A percentile compares a stretch with the other conserved stretches of the same genome.
These are phyloP conservation scores for Lycium ferocissimum DNA, from an alignment of 257 asterid species.

Conservation along the genomic window DNA sequence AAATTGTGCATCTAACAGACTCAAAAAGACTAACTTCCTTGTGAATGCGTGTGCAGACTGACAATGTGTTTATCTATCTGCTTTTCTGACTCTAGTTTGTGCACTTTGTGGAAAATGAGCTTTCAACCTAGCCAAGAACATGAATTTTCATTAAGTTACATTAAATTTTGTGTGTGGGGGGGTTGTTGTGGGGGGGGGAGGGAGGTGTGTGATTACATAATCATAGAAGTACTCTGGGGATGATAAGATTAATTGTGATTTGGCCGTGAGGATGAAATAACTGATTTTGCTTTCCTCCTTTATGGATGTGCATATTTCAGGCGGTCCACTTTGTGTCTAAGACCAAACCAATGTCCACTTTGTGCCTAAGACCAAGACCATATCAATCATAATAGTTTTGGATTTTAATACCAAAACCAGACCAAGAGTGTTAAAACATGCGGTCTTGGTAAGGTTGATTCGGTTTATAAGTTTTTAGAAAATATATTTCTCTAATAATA, in stretches of 20 bases:
- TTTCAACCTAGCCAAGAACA: not conserved
- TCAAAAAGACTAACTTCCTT: not conserved
- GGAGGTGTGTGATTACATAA: not conserved
- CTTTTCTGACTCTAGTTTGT: not conserved
- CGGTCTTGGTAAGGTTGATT: not conserved
- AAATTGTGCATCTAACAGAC: not conserved
- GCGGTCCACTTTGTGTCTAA: not conserved
- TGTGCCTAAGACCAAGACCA: not conserved
- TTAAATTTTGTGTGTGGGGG: not conserved
- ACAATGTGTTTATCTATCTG: not conserved
- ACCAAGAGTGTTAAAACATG: not conserved
- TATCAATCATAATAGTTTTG: not conserved
- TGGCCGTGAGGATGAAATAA: not conserved
- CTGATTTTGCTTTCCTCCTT: conserved; percentile 2
- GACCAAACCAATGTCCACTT: not conserved
- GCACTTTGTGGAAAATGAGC: conserved; percentile 4
- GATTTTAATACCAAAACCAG: not conserved
- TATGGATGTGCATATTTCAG: not conserved
- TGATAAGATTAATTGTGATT: not conserved
- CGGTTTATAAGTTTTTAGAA: not conserved
- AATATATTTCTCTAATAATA: not conserved
- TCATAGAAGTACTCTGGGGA: not conserved
- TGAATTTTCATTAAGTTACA: not conserved
- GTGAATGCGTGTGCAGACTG: conserved; percentile 14
- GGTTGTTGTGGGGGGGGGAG: too few relatives aligned